A percentile compares a stretch with the other conserved stretches of the same genome.
Evolutionary conservation across 805 yeast species (phyloP).

Genomic region (Candida easanensis): DNA sequence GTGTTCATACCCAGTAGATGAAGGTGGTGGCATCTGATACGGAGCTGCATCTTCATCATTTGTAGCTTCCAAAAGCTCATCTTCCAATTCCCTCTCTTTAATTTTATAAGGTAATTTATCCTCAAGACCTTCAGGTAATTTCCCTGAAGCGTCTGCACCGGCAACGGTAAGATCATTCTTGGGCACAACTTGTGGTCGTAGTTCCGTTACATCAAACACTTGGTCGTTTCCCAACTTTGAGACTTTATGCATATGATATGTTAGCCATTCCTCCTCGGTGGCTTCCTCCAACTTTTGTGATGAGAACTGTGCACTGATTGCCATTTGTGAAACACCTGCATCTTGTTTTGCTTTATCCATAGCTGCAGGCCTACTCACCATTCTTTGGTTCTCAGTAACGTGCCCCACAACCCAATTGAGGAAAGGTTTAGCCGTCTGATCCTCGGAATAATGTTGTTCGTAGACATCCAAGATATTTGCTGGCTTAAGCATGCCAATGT

Average conservation of each 20-base stretch:
- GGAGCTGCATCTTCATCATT: background rate
- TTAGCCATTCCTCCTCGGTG: conserved; percentile 36
- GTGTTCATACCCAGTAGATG: background rate
- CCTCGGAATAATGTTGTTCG: conserved; percentile 45
- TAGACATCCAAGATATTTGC: conserved; percentile 50
- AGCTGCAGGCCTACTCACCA: conserved; percentile 30
- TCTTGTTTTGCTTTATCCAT: conserved; percentile 15
- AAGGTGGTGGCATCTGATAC: background rate
- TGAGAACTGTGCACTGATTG: background rate
- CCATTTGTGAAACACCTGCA: background rate
- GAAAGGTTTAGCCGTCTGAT: conserved; percentile 47
- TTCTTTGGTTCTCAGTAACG: conserved; percentile 41
- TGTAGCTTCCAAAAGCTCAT: background rate
- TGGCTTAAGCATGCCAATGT: conserved; percentile 61
- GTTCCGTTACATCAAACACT: conserved; percentile 21
- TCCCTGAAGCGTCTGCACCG: conserved; percentile 7
- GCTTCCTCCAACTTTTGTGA: conserved; percentile 6
- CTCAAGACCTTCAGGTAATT: conserved; percentile 12
- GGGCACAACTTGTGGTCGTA: conserved; percentile 10
- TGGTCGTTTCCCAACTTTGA: conserved; percentile 20
- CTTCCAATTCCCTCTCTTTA: conserved; percentile 1
- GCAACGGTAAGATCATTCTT: conserved; percentile 17
- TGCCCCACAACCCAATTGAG: conserved; percentile 55
- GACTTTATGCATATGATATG: conserved; percentile 30
- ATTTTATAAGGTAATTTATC: conserved; percentile 18